Base-by-base conservation (phyloP, 768 basidiomycete genomes). In the Lactarius akahatsu region DNA sequence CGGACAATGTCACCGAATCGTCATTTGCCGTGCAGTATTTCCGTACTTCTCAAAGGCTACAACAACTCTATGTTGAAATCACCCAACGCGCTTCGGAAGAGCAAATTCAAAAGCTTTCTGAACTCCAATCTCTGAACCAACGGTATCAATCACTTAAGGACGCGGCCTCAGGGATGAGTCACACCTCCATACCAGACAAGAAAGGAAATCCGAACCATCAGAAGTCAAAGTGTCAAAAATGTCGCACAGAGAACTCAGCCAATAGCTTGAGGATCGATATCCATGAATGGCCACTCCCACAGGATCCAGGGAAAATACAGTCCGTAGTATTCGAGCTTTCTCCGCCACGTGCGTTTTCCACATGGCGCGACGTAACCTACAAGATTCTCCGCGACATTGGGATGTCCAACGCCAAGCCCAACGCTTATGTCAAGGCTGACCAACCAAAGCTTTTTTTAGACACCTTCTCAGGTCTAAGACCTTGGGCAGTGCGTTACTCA, bases 401-500 rank as follows among this genome's bases (percentile, higher is more conserved):
- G 45, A n/a, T 0, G 20, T 9, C 32, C 32, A 9, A 32, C 32
- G 32, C 32, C 32, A 32, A 32, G 8, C 32, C 32, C 32, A 32
- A 9, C 30, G 30, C 30, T 30, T 30, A 30, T 32, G 8, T 32
- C 32, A 32, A 32, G 8, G 26, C 38, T 23, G 4, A 11, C 38
- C 20, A 20, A 11, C 59, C 64, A 2, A 38, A 41, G 23, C 9
- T 15, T 4, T 3, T 59, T 40, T 28, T 64, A 36, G 20, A 52
- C 36, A 36, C 45, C 28, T 64, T 54, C 30, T 64, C 38, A 34
- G 57, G 47, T 36, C n/a, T 65, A 26, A 43, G 11, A 4, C n/a
- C 23, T 60, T 65, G 64, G 64, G 30, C 40, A 16, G 50, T 23
- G 15, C 38, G 18, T 52, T 30, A 34, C 13, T n/a, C 18, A 34